Base-by-base conservation (phyloP, 805 yeast species). In the Pichia exigua region DNA sequence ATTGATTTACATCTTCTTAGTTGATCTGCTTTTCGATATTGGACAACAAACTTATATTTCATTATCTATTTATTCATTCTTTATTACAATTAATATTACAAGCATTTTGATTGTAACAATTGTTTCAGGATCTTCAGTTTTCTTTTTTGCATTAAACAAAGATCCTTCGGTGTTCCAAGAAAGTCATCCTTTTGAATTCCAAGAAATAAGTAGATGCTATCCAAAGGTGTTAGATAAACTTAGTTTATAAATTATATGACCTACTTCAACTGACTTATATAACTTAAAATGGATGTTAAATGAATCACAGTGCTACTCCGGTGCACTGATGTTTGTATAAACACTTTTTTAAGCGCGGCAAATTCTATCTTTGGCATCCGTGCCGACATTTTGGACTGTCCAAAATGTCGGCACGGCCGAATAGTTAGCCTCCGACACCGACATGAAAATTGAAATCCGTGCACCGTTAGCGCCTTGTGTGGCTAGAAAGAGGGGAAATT, bases 141-240 rank as follows among this genome's bases (percentile, higher is more conserved):
- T 90, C 64, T 88, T 89, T 65, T 83, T 90, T 42, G 89, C 95
- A 0, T 73, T 87, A 63, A 89, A 92, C 17, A 81, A 81, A 59
- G 95, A 89, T 60, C 96, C 97, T 0, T 92, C 87, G 56, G 83
- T 88, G 13, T 83, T 85, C 73, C 79, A 79, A 62, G 75, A 76
- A 68, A 76, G 85, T 43, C 83, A 88, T 64, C 88, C 95, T n/a
- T 74, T 76, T 24, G 68, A 57, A 45, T 65, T 62, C 46, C 61
- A 59, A n/a, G 61, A 63, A 35, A 45, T 65, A 2, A 48, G 65
- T 26, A 51, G 57, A 22, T 49, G 55, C 32, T 65, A 65, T 47
- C 69, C 69, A 7, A 60, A 59, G 10, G 54, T 51, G 2, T 17
- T 51, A 17, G 26, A 46, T 9, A 51, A 51, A 15, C 38, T 43